A percentile compares a stretch with the other conserved stretches of the same genome.
These are phyloP conservation scores for Abrus precatorius DNA, from an alignment of 306 rosid genomes.

Conservation along the genomic window DNA sequence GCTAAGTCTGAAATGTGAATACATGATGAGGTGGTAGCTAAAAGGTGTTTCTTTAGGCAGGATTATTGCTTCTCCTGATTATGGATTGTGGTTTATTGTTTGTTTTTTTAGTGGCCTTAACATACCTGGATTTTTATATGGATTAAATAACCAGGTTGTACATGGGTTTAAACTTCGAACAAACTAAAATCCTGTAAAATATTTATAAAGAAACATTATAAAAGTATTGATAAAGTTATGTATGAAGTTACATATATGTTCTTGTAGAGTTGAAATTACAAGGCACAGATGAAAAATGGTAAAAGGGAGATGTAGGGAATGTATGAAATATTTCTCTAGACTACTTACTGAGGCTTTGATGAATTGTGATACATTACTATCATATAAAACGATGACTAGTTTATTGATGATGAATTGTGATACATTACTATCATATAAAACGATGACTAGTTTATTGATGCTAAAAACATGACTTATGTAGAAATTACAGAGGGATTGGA, in stretches of 20 bases:
- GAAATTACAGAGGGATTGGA: background rate
- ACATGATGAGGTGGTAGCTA: background rate
- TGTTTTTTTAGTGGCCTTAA: background rate
- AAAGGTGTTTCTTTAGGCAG: constrained; percentile 3
- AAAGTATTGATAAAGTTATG: background rate
- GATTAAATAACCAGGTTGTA: background rate
- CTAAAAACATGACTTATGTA: background rate
- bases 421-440: constrained; percentile 1
- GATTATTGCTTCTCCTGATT: background rate
- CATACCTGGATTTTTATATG: background rate
- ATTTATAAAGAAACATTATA: background rate
- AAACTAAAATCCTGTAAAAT: constrained; percentile 6
- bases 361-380: background rate
- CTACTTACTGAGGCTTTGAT: background rate
- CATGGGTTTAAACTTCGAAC: background rate
- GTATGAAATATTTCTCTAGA: background rate
- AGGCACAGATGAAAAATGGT: constrained; percentile 9
- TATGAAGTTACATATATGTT: background rate
- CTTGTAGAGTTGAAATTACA: constrained; percentile 1
- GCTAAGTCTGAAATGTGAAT: background rate
- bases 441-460: background rate
- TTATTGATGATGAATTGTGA: background rate
- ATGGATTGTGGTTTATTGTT: background rate
- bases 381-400: constrained; percentile 1
- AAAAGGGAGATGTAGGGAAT: background rate